Percentiles rank a stretch among this genome's conserved stretches.
Conservation (phyloP, 148 eudicot species). For the Nepenthes mirabilis region DNA sequence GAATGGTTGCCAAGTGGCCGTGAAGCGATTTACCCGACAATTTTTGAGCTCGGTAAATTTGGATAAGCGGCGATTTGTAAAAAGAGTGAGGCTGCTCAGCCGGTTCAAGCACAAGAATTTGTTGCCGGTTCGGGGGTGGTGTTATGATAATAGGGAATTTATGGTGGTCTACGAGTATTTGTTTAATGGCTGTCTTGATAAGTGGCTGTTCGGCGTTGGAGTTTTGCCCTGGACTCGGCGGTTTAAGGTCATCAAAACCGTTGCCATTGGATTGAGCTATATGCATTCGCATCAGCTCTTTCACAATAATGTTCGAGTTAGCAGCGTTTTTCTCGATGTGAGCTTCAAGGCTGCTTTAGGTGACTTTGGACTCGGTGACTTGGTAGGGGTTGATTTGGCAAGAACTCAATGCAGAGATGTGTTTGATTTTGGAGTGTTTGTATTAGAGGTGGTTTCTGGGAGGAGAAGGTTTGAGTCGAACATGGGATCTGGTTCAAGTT, state of each 20-base stretch:
- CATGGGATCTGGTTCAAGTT: conserved; percentile 2
- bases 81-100: conserved; percentile 36
- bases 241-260: conserved; percentile 51
- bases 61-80: conserved; percentile 28
- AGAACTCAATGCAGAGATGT: conserved; percentile 48
- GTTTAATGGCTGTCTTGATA: conserved; percentile 57
- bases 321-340: conserved; percentile 58
- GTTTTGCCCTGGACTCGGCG: conserved; percentile 68
- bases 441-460: conserved; percentile 55
- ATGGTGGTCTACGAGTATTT: conserved; percentile 62
- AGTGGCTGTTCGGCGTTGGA: conserved; percentile 73
- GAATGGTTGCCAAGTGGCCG: conserved; percentile 46
- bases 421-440: conserved; percentile 53
- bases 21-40: conserved; percentile 45
- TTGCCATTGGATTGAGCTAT: conserved; percentile 45
- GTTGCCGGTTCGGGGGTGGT: conserved; percentile 73
- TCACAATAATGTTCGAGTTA: conserved; percentile 57
- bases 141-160: conserved; percentile 35
- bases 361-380: conserved; percentile 41
- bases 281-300: conserved; percentile 55
- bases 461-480: conserved; percentile 19
- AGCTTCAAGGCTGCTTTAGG: conserved; percentile 61
- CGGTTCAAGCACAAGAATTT: conserved; percentile 55
- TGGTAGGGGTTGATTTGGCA: conserved; percentile 22
- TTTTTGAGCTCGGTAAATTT: conserved; percentile 23